phyloP scores from a whole-genome alignment of 129 eudicot species.

The Pittosporum tobira region DNA sequence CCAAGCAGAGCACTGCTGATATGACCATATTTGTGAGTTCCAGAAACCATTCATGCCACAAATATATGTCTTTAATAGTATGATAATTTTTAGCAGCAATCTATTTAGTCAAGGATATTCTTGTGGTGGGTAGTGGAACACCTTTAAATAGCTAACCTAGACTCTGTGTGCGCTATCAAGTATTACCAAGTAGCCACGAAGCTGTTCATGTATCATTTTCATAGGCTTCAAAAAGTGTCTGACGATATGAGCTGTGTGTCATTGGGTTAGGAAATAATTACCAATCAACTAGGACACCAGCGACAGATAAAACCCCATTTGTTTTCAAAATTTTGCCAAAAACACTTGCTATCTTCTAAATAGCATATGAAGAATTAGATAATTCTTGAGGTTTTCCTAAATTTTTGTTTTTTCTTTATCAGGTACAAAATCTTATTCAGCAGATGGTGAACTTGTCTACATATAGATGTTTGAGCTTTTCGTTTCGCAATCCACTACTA shows the following conservation, averaged over 20 bases:
- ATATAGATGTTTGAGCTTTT: background rate
- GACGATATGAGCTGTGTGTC: too few species aligned
- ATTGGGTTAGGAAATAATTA: too few species aligned
- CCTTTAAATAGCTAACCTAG: background rate
- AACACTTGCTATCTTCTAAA: too few species aligned
- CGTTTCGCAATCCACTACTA: background rate
- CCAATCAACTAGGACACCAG: too few species aligned
- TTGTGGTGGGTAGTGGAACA: background rate
- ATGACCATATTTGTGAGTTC: constrained; percentile 86
- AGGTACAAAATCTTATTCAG: constrained; percentile 78
- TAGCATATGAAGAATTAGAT: background rate
- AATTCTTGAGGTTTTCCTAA: background rate
- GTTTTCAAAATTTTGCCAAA: too few species aligned
- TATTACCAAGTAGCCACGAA: too few species aligned
- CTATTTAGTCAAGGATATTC: background rate
- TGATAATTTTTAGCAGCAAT: background rate
- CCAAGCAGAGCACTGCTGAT: constrained; percentile 75
- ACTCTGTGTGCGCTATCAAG: too few species aligned
- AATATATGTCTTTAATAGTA: background rate
- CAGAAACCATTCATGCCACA: background rate
- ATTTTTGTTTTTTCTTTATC: constrained; percentile 17
- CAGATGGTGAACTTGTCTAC: constrained; percentile 53
- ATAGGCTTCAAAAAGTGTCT: too few species aligned
- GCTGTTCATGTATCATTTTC: too few species aligned
- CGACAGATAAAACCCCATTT: too few species aligned